phyloP scores from a whole-genome alignment of 1,284 basidiomycete genomes.

The Calocybe gambosa region DNA sequence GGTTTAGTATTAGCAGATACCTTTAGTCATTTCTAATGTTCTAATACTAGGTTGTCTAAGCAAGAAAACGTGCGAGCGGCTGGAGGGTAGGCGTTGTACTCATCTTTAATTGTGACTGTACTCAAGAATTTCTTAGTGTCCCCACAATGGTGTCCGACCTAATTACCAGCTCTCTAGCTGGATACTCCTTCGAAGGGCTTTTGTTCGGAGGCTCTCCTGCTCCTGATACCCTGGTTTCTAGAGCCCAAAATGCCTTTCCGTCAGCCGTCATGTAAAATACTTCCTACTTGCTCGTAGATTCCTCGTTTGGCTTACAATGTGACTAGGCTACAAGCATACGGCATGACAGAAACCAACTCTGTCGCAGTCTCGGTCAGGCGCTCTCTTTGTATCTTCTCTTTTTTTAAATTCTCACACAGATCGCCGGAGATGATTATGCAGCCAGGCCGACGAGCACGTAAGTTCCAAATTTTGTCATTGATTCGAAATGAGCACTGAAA shows the following conservation, averaged over 20 bases:
- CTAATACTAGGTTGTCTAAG: conserved; percentile 34
- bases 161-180: conserved; percentile 36
- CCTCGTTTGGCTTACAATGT: not conserved
- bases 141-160: conserved; percentile 60
- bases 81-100: conserved; percentile 25
- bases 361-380: conserved; percentile 36
- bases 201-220: conserved; percentile 53
- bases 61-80: conserved; percentile 43
- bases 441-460: conserved; percentile 47
- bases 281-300: not conserved
- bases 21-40: not conserved
- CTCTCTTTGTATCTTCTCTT: not conserved
- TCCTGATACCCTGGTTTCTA: conserved; percentile 37
- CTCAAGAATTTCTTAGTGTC: conserved; percentile 30
- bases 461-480: conserved; percentile 19
- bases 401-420: conserved; percentile 19
- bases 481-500: not conserved
- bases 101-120: not conserved
- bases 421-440: conserved; percentile 50
- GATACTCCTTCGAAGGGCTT: conserved; percentile 39
- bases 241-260: conserved; percentile 39
- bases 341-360: conserved; percentile 56
- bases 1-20: not conserved
- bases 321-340: conserved; percentile 52
- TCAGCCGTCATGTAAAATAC: conserved; percentile 33